phyloP scores from a whole-genome alignment of 306 rosid species.

The Begonia loranthoides region DNA sequence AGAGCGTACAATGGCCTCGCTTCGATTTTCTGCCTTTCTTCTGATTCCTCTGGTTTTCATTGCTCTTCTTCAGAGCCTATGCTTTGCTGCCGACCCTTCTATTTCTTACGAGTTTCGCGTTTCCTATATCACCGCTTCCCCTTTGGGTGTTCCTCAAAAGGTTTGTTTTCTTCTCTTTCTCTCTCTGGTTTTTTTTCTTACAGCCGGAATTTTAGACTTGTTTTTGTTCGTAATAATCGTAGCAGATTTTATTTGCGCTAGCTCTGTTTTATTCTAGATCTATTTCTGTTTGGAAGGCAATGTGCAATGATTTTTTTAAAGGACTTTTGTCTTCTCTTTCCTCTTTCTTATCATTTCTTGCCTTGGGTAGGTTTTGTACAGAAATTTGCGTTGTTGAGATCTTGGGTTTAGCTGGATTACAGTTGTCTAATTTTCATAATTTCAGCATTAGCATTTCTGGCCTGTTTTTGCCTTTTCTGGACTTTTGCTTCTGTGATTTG shows the following conservation, averaged over 20 bases:
- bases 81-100: conserved; percentile 45
- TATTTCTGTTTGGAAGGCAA: not conserved
- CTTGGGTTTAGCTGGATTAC: too few relatives aligned
- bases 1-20: conserved; percentile 23
- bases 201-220: too few relatives aligned
- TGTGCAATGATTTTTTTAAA: not conserved
- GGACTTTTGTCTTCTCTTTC: too few relatives aligned
- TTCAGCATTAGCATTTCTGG: too few relatives aligned
- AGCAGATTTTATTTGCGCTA: not conserved
- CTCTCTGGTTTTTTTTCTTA: too few relatives aligned
- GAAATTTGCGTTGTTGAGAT: too few relatives aligned
- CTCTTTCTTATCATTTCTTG: too few relatives aligned
- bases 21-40: conserved; percentile 9
- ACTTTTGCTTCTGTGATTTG: too few relatives aligned
- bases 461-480: too few relatives aligned
- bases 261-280: not conserved
- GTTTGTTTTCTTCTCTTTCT: conserved; percentile 14
- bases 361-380: too few relatives aligned
- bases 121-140: conserved; percentile 54
- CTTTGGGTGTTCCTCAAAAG: conserved; percentile 76
- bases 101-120: conserved; percentile 38
- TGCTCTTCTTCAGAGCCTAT: conserved; percentile 28
- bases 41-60: conserved; percentile 4
- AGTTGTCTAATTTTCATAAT: too few relatives aligned
- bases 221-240: too few relatives aligned